Percentiles rank a stretch among this genome's conserved stretches.
Conservation (phyloP, 2,329 filamentous ascomycete genomes). For the Colletotrichum ledebouriae region DNA sequence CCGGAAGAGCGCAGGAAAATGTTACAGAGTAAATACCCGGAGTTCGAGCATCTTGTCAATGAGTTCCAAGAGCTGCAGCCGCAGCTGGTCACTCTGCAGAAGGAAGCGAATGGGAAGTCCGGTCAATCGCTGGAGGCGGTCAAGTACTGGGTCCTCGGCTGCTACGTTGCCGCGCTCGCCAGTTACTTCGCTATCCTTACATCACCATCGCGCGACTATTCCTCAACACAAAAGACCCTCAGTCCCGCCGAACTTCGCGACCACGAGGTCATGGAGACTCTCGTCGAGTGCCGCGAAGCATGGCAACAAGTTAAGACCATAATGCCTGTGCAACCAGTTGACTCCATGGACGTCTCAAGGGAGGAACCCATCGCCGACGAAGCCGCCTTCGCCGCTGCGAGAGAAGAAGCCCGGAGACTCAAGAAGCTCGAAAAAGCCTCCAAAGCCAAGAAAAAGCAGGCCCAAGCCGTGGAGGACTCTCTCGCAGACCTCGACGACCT, state of each 20-base stretch:
- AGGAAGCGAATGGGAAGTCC: slow-evolving; percentile 66
- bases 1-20: slow-evolving; percentile 81
- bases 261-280: slow-evolving; percentile 89
- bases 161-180: slow-evolving; percentile 87
- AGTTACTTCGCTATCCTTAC: slow-evolving; percentile 97
- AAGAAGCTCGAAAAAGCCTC: slow-evolving; percentile 57
- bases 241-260: slow-evolving; percentile 86
- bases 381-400: slow-evolving; percentile 45
- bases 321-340: slow-evolving; percentile 58
- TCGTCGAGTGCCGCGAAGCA: slow-evolving; percentile 83
- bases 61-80: slow-evolving; percentile 83
- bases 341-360: slow-evolving; percentile 51
- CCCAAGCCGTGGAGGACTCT: slow-evolving; percentile 75
- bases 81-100: slow-evolving; percentile 69
- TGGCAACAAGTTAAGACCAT: slow-evolving; percentile 83
- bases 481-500: slow-evolving; percentile 79
- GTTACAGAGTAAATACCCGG: slow-evolving; percentile 86
- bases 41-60: slow-evolving; percentile 87
- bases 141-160: slow-evolving; percentile 84
- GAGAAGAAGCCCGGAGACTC: slow-evolving; percentile 52
- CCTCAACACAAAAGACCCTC: slow-evolving; percentile 69
- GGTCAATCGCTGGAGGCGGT: slow-evolving; percentile 71
- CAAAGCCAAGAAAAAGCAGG: slow-evolving; percentile 61
- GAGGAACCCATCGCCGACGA: slow-evolving; percentile 47
- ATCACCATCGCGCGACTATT: slow-evolving; percentile 76